These are phyloP conservation scores for Orbilia blumenaviensis DNA, from an alignment of 2,329 filamentous ascomycete genomes.

Conservation along the genomic window DNA sequence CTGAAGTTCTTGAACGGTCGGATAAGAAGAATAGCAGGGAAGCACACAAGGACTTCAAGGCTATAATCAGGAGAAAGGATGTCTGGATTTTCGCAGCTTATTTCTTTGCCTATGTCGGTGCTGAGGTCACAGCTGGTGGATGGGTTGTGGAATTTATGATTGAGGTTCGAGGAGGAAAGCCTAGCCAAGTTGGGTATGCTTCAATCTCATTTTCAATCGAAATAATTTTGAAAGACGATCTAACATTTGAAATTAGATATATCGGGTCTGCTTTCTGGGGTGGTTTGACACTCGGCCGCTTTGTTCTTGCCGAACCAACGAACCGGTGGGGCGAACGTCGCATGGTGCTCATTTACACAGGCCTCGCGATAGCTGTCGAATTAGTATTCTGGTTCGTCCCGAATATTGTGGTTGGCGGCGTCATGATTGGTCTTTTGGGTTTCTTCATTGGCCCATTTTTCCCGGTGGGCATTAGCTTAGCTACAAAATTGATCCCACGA, in stretches of 20 bases:
- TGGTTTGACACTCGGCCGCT: conserved; percentile 77
- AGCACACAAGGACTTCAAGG: conserved; percentile 62
- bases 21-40: conserved; percentile 50
- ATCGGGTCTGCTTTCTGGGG: conserved; percentile 84
- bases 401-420: conserved; percentile 75
- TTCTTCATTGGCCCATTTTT: conserved; percentile 84
- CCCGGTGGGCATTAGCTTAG: conserved; percentile 76
- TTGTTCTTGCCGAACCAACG: conserved; percentile 79
- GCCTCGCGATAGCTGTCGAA: conserved; percentile 71
- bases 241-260: conserved; percentile 17
- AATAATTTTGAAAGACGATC: not conserved
- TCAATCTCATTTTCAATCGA: not conserved
- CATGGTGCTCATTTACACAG: conserved; percentile 71
- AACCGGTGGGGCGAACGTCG: conserved; percentile 76
- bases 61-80: conserved; percentile 66
- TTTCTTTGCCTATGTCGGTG: conserved; percentile 79
- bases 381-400: conserved; percentile 84
- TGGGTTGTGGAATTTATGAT: conserved; percentile 92
- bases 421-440: conserved; percentile 76
- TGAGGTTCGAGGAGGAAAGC: conserved; percentile 72
- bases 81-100: conserved; percentile 80
- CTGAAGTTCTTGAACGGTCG: not conserved
- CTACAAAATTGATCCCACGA: conserved; percentile 76
- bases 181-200: conserved; percentile 75
- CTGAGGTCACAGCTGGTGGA: conserved; percentile 72